Conservation (phyloP, 2,329 filamentous ascomycete genomes). For the Cladophialophora bantiana region DNA sequence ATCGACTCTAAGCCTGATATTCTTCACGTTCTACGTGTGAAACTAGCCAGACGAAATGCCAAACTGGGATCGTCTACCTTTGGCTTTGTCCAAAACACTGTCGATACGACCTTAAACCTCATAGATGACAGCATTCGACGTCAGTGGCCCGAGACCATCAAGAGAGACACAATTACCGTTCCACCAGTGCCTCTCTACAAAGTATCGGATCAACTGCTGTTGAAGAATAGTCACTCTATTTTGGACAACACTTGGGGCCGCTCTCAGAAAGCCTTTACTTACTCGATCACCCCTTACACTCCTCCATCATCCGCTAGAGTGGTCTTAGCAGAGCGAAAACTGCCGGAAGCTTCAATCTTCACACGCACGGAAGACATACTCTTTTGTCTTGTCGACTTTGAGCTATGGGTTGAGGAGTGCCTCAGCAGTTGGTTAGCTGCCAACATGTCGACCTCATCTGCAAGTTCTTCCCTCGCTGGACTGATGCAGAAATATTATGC, state of each 20-base stretch:
- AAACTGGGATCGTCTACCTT: slow-evolving; percentile 49
- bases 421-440: slow-evolving; percentile 52
- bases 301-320: slow-evolving; percentile 2
- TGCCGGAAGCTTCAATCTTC: slow-evolving; percentile 22
- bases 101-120: slow-evolving; percentile 30
- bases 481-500: slow-evolving; percentile 49
- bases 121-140: slow-evolving; percentile 19
- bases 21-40: slow-evolving; percentile 53
- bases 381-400: slow-evolving; percentile 51
- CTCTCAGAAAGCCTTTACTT: slow-evolving; percentile 28
- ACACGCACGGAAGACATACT: slow-evolving; percentile 30
- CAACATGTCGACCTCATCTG: slow-evolving; percentile 37
- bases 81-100: slow-evolving; percentile 18
- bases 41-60: slow-evolving; percentile 52
- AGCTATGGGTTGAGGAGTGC: slow-evolving; percentile 56
- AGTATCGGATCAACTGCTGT: slow-evolving; percentile 7
- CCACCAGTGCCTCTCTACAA: not conserved
- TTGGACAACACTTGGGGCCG: slow-evolving; percentile 18
- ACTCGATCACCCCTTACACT: slow-evolving; percentile 17
- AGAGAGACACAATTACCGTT: slow-evolving; percentile 25
- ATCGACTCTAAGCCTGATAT: slow-evolving; percentile 40
- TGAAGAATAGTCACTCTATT: slow-evolving; percentile 8
- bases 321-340: not conserved
- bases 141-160: slow-evolving; percentile 23
- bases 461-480: slow-evolving; percentile 43